These are phyloP conservation scores for Penicillium sp. DNA, from an alignment of 2,329 filamentous ascomycete genomes.

Conservation along the genomic window DNA sequence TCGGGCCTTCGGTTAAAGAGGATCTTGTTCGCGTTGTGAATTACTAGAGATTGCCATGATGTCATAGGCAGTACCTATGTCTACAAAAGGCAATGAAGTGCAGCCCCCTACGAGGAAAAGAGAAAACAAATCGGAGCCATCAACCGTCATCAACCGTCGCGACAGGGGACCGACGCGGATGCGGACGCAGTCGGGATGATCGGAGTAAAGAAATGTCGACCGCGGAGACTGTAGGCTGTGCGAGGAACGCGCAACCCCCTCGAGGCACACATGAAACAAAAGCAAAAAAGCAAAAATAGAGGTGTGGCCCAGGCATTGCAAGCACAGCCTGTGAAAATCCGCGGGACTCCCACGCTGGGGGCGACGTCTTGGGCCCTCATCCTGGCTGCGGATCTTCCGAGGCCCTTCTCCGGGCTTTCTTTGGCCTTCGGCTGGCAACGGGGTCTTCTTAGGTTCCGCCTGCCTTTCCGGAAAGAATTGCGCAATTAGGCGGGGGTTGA, in stretches of 20 bases:
- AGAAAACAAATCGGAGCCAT: conserved; percentile 19
- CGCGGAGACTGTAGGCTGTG: conserved; percentile 11
- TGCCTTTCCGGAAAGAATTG: conserved; percentile 20
- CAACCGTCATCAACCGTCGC: conserved; percentile 8
- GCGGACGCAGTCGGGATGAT: conserved; percentile 23
- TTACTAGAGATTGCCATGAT: conserved; percentile 17
- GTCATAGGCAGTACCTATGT: conserved; percentile 17
- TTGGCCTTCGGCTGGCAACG: conserved; percentile 32
- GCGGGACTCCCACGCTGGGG: conserved; percentile 17
- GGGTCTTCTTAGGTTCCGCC: conserved; percentile 12
- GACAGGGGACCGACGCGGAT: conserved; percentile 8
- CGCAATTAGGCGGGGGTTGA: conserved; percentile 11
- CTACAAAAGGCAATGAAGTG: conserved; percentile 13
- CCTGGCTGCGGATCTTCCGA: conserved; percentile 40
- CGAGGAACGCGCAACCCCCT: conserved; percentile 2
- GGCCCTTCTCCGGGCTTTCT: conserved; percentile 14
- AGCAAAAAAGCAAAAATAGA: too few relatives aligned
- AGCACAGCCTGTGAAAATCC: conserved; percentile 22
- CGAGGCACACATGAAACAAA: conserved; percentile 4
- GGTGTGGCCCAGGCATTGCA: conserved; percentile 1
- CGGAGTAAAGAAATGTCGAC: conserved; percentile 7
- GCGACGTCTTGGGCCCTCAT: conserved; percentile 26
- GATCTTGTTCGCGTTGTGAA: conserved; percentile 12
- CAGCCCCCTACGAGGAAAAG: conserved; percentile 3
- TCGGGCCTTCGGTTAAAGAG: conserved; percentile 12